Evolutionary conservation across 129 eudicot genomes (phyloP), one percentile per base, ranked within the genome.

Genomic region (Ambrosia artemisiifolia): DNA sequence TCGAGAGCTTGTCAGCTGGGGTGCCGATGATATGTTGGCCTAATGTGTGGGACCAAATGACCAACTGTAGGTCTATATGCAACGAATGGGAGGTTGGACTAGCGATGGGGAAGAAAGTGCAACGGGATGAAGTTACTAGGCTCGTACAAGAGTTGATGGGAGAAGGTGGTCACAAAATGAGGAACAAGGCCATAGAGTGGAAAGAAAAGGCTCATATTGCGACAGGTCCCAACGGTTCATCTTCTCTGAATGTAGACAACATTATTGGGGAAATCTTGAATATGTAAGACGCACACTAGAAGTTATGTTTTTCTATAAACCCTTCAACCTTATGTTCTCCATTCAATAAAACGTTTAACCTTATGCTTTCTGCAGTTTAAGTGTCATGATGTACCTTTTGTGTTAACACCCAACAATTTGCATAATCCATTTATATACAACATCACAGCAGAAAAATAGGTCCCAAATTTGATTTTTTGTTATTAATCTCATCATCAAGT

Each of bases 21-120:
- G 65, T 70, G 40, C 75, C 53, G 9, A 54, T 70, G 75, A 70
- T 54, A 70, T 70, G 75, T 2, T 70, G 75, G 65, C 65, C 65
- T 40, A 36, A 3, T 53, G 6, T 1, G 51, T 40, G 51, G 48
- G 65, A 54, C 53, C 65, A 70, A 5, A 6, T 18, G 49, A 70
- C 40, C 3, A 40, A 70, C 9, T 70, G 75, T 54, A 11, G 75
- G 75, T 70, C 38, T 40, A 36, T 70, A 11, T 53, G 75, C 20
- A 38, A 53, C 6, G 65, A 70, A 54, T 70, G 75, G 53, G 65
- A 28, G 53, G 75, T 70, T 7, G 75, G 65, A 54, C 2, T 70
- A 7, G 65, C 36, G 53, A 53, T 70, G 65, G 75, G 40, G 24
- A 40, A 3, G 0, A 14, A 54, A 10, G 65, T 70, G 65, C 54